phyloP scores from a whole-genome alignment of 768 basidiomycete genomes.

The Cytidiella melzeri region DNA sequence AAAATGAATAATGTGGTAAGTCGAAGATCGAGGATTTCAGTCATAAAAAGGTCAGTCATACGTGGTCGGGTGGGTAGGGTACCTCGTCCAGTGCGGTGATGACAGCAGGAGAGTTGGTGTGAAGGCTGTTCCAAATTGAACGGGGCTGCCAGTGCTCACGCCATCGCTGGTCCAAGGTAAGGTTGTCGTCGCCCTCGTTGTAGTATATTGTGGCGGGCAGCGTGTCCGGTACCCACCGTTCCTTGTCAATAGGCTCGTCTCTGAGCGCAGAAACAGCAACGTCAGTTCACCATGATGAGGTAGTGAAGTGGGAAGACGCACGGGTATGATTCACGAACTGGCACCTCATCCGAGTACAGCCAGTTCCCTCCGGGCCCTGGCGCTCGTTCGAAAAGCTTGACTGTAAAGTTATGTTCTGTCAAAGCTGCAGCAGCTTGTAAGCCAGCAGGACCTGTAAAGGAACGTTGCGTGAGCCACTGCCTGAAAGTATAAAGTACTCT shows the following conservation, averaged over 20 bases:
- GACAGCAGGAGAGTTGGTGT: conserved; percentile 1
- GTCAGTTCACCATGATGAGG: background rate
- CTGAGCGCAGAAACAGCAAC: no score
- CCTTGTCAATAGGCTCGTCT: background rate
- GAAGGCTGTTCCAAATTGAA: background rate
- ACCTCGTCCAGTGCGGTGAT: background rate
- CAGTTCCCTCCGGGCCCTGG: background rate
- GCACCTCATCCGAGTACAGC: conserved; percentile 1
- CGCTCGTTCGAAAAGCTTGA: background rate
- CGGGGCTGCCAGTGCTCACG: conserved; percentile 2
- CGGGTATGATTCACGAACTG: conserved; percentile 4
- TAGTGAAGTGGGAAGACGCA: background rate
- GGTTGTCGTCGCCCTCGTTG: conserved; percentile 1
- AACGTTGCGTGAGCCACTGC: no score
- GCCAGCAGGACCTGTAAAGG: background rate
- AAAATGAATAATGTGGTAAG: background rate
- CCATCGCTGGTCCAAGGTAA: background rate
- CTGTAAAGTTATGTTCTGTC: background rate
- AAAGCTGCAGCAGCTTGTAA: background rate
- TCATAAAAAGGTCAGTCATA: no score
- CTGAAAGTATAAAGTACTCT: no score
- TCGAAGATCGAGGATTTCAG: background rate
- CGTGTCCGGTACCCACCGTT: background rate
- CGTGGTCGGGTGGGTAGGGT: background rate
- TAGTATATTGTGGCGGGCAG: background rate